Conservation (phyloP, 2,329 filamentous ascomycete species). For the Blastomyces parvus region DNA sequence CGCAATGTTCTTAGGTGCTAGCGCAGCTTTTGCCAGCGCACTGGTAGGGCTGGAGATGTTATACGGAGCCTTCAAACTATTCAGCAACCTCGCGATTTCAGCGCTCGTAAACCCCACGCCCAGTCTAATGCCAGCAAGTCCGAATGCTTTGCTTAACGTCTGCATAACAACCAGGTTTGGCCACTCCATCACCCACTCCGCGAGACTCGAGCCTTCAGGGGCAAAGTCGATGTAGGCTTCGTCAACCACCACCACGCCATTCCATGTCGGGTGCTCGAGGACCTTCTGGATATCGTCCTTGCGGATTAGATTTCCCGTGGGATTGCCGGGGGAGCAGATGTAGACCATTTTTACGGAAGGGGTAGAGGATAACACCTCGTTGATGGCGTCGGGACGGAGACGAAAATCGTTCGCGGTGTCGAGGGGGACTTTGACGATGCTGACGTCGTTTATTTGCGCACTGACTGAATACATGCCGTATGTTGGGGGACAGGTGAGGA, state of each 20-base stretch:
- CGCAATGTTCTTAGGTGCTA: conserved; percentile 56
- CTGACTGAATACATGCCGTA: conserved; percentile 98
- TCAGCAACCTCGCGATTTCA: conserved; percentile 68
- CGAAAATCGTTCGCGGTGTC: conserved; percentile 61
- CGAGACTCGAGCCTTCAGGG: conserved; percentile 65
- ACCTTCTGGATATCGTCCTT: conserved; percentile 65
- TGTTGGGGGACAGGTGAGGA: conserved; percentile 89
- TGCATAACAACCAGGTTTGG: conserved; percentile 97
- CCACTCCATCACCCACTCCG: conserved; percentile 85
- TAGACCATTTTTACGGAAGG: conserved; percentile 76
- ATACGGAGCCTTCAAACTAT: conserved; percentile 91
- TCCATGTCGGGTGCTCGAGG: conserved; percentile 83
- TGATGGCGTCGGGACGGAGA: conserved; percentile 62
- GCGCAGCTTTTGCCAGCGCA: conserved; percentile 64
- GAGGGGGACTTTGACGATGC: conserved; percentile 76
- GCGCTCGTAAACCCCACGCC: conserved; percentile 73
- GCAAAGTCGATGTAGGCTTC: conserved; percentile 97
- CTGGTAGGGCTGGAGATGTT: conserved; percentile 86
- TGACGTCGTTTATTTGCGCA: conserved; percentile 86
- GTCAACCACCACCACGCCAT: conserved; percentile 85
- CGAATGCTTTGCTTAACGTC: conserved; percentile 96
- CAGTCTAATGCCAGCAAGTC: conserved; percentile 83
- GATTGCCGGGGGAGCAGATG: conserved; percentile 90
- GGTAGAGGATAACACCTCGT: conserved; percentile 53
- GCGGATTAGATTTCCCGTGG: conserved; percentile 67